phyloP scores from a whole-genome alignment of 768 basidiomycete genomes.

The Plicaturopsis crispa region DNA sequence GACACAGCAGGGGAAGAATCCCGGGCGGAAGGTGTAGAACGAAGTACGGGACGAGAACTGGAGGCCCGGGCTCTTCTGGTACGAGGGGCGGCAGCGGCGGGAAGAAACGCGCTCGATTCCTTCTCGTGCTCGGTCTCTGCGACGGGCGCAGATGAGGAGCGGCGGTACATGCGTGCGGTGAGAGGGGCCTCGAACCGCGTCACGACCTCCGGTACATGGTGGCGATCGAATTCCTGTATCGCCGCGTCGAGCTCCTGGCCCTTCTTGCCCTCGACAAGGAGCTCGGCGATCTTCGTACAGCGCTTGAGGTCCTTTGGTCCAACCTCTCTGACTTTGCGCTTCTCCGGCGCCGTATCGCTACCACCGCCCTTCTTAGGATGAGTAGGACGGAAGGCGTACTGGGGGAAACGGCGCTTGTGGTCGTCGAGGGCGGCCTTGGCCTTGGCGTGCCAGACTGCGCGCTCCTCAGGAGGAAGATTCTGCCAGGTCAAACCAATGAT shows the following conservation, averaged over 20 bases:
- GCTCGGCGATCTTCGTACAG: constrained; percentile 61
- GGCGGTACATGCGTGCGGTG: constrained; percentile 36
- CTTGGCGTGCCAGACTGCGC: constrained; percentile 70
- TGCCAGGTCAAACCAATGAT: constrained; percentile 83
- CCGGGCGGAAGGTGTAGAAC: constrained; percentile 1
- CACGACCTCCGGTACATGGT: constrained; percentile 36
- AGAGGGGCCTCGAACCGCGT: constrained; percentile 43
- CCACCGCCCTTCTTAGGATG: constrained; percentile 31
- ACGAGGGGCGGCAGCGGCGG: constrained; percentile 4
- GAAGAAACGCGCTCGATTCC: constrained; percentile 5
- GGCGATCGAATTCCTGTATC: constrained; percentile 48
- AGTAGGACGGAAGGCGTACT: constrained; percentile 66
- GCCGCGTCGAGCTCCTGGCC: constrained; percentile 48
- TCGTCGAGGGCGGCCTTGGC: constrained; percentile 68
- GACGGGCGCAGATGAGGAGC: constrained; percentile 36
- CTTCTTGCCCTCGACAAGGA: constrained; percentile 58
- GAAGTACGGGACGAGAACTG: constrained; percentile 17
- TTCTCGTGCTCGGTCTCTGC: constrained; percentile 14
- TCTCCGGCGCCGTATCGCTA: too few species aligned
- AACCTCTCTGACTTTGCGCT: constrained; percentile 54
- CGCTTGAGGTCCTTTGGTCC: constrained; percentile 53
- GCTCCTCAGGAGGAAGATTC: constrained; percentile 66
- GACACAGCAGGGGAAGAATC: too few species aligned
- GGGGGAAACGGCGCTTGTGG: constrained; percentile 63
- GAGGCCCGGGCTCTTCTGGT: constrained; percentile 11